phyloP scores from a whole-genome alignment of 345 rosid species.

The Melastoma malabathricum region DNA sequence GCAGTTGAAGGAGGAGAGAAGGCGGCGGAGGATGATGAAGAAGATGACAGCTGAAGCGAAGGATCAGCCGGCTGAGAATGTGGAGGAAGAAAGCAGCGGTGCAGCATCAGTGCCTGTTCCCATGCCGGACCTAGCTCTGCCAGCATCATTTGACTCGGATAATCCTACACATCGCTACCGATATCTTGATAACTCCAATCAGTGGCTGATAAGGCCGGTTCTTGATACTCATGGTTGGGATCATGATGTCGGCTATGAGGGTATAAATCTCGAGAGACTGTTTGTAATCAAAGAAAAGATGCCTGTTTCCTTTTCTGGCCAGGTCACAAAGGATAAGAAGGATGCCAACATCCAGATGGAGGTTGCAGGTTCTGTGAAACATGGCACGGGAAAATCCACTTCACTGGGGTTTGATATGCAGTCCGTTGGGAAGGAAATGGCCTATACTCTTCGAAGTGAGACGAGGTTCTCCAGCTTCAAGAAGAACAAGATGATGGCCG shows the following conservation, averaged over 20 bases:
- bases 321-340: constrained; percentile 82
- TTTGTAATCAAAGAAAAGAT: constrained; percentile 62
- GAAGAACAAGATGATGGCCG: constrained; percentile 83
- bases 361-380: constrained; percentile 66
- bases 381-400: constrained; percentile 70
- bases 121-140: constrained; percentile 85
- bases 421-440: constrained; percentile 79
- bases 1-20: constrained; percentile 81
- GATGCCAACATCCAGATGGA: constrained; percentile 88
- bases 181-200: constrained; percentile 66
- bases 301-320: constrained; percentile 77
- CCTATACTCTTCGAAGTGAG: constrained; percentile 73
- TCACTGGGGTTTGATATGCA: constrained; percentile 89
- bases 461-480: constrained; percentile 50
- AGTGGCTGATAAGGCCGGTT: constrained; percentile 96
- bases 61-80: constrained; percentile 43
- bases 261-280: constrained; percentile 71
- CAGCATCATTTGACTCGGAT: constrained; percentile 91
- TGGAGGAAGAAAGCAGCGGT: constrained; percentile 63
- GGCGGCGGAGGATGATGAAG: constrained; percentile 56
- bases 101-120: constrained; percentile 88
- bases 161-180: constrained; percentile 95
- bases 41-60: constrained; percentile 54
- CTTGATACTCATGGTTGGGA: constrained; percentile 98
- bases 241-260: constrained; percentile 97